Evolutionary conservation across 1,139 yeast species (phyloP).

Genomic region (Pneumocystis sp.): DNA sequence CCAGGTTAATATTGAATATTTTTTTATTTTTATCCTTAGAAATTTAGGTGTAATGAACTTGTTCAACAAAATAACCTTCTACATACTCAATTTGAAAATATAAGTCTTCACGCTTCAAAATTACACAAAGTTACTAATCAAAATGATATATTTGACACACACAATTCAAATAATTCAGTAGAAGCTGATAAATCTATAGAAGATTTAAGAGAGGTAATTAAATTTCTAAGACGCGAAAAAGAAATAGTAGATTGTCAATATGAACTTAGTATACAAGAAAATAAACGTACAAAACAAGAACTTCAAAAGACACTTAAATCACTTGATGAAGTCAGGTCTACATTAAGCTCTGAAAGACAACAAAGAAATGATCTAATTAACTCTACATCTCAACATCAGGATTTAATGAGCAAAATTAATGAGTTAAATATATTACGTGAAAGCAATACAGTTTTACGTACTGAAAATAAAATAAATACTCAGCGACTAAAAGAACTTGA

Average conservation of each 20-base stretch:
- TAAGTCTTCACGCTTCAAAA: constrained; percentile 17
- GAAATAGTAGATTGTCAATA: constrained; percentile 54
- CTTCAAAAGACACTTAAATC: constrained; percentile 21
- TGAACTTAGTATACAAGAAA: constrained; percentile 36
- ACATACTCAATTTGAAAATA: constrained; percentile 51
- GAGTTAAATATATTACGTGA: constrained; percentile 61
- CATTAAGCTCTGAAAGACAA: constrained; percentile 24
- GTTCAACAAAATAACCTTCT: constrained; percentile 52
- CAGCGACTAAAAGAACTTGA: constrained; percentile 25
- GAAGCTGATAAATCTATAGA: constrained; percentile 17
- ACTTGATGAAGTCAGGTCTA: constrained; percentile 23
- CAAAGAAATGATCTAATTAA: constrained; percentile 29
- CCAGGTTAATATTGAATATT: constrained; percentile 20
- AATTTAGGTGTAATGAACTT: constrained; percentile 33
- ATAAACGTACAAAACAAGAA: constrained; percentile 30
- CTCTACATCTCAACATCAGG: constrained; percentile 34
- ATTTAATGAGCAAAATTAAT: constrained; percentile 44
- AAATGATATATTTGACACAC: neutral
- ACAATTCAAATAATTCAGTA: neutral
- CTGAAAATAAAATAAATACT: constrained; percentile 31
- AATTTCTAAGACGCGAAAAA: constrained; percentile 58
- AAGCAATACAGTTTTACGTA: constrained; percentile 52
- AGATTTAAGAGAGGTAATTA: constrained; percentile 42
- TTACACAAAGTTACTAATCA: constrained; percentile 5
- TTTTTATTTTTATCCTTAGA: neutral